phyloP scores from a whole-genome alignment of 805 yeast genomes.

The Candida maltosa region DNA sequence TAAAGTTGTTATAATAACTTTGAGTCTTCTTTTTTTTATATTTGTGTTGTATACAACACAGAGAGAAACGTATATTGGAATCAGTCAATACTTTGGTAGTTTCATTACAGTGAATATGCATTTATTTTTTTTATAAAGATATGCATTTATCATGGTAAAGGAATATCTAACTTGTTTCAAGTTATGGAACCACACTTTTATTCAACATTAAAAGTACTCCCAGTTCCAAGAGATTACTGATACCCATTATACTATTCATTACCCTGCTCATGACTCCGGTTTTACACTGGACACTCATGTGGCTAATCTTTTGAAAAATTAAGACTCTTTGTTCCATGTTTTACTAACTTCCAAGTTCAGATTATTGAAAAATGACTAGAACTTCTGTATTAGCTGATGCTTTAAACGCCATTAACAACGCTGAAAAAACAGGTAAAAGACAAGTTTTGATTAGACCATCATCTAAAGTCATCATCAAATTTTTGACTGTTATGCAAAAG shows the following conservation, averaged over 20 bases:
- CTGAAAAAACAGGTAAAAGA: constrained; percentile 99
- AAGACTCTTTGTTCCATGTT: not conserved
- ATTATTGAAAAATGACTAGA: constrained; percentile 74
- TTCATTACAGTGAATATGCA: too few species aligned
- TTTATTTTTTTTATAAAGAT: too few species aligned
- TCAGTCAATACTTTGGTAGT: too few species aligned
- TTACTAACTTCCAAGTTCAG: constrained; percentile 11
- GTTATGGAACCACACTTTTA: not conserved
- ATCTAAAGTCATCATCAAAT: constrained; percentile 96
- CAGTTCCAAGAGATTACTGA: constrained; percentile 18
- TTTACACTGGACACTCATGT: constrained; percentile 36
- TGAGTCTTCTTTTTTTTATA: too few species aligned
- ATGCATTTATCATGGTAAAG: too few species aligned
- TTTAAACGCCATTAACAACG: constrained; percentile 95
- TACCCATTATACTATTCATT: constrained; percentile 14
- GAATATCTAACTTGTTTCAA: too few species aligned
- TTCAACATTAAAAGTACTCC: constrained; percentile 5
- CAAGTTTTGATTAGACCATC: constrained; percentile 98
- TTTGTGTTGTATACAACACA: too few species aligned
- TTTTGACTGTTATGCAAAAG: constrained; percentile 94
- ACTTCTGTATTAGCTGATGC: constrained; percentile 98
- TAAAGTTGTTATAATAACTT: too few species aligned
- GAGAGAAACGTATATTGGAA: too few species aligned
- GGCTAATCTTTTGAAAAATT: constrained; percentile 18
- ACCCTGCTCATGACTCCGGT: constrained; percentile 31